Evolutionary conservation across 2,329 filamentous ascomycete species (phyloP), one percentile per base, ranked within the genome.

Genomic region (Diplocarpon rosae): DNA sequence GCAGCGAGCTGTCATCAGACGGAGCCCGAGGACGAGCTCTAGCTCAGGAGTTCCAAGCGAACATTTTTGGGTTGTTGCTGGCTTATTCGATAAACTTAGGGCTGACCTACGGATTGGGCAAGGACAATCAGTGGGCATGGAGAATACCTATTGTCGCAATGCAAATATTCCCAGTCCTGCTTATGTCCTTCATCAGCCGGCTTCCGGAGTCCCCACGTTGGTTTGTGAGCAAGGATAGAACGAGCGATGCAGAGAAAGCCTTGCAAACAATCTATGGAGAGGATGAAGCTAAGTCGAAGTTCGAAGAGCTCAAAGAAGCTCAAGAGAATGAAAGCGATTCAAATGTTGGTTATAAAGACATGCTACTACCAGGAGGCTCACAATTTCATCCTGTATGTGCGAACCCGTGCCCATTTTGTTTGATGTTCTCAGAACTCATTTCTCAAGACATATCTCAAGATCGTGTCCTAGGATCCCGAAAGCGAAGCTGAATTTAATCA

Each of bases 1-100:
- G 66, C 45, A 69, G 69, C 12, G 76, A 80, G 54, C 63, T 80
- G 28, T 66, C 68, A 2, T 68, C 69, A n/a, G 75, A 78, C 53
- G 70, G 70, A 39, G 67, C 71, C 2, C 63, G 76, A 36, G 76
- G 76, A 5, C 71, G 70, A 52, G 73, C 76, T 1, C 59, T 80
- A 35, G 75, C 75, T 1, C 73, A 80, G 54, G 75, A 80, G 52
- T 80, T 80, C 53, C 76, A 80, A 56, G 72, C 70, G 58, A 81
- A 81, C 51, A 79, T 80, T 50, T 74, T 78, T 45, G 75, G 76
- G 0, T 59, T 81, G 2, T 67, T 78, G 47, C 70, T 77, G 68
- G 76, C 75, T 0, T 80, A 78, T 56, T 69, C 65, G 0, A 71
- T 79, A 58, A 80, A 80, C 51, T 62, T 79, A 1, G 66, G 62